Evolutionary conservation across 257 asterid species (phyloP).

Genomic region (Ballota nigra): DNA sequence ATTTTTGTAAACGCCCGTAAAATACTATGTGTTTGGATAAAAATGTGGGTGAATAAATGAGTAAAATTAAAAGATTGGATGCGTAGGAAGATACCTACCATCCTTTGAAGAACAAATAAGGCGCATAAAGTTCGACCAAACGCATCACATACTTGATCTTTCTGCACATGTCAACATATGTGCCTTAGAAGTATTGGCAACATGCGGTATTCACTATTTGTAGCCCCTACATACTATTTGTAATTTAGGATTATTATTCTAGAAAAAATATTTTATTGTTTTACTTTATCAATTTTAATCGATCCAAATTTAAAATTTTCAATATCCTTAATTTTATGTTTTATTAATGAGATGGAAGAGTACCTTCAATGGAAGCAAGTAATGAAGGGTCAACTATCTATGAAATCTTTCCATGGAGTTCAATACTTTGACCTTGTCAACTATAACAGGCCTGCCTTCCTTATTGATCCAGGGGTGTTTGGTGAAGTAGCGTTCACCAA

Average conservation of each 20-base stretch:
- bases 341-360: not conserved
- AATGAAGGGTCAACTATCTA: conserved; percentile 57
- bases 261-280: too few species aligned
- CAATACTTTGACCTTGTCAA: conserved; percentile 56
- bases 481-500: conserved; percentile 45
- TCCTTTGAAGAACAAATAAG: conserved; percentile 85
- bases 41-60: too few species aligned
- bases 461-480: conserved; percentile 76
- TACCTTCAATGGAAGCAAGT: conserved; percentile 84
- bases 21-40: too few species aligned
- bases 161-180: conserved; percentile 42
- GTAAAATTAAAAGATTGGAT: too few species aligned
- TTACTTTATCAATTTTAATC: too few species aligned
- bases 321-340: too few species aligned
- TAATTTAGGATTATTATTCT: too few species aligned
- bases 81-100: conserved; percentile 54
- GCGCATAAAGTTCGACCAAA: conserved; percentile 67
- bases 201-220: conserved; percentile 57
- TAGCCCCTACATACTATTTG: conserved; percentile 41
- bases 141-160: conserved; percentile 61
- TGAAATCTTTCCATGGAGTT: conserved; percentile 61
- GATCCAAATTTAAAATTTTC: too few species aligned
- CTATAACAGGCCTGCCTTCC: conserved; percentile 64
- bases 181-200: conserved; percentile 60
- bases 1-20: too few species aligned